Conservation (phyloP, 495 filamentous ascomycete genomes). For the Penicillium bovifimosum region DNA sequence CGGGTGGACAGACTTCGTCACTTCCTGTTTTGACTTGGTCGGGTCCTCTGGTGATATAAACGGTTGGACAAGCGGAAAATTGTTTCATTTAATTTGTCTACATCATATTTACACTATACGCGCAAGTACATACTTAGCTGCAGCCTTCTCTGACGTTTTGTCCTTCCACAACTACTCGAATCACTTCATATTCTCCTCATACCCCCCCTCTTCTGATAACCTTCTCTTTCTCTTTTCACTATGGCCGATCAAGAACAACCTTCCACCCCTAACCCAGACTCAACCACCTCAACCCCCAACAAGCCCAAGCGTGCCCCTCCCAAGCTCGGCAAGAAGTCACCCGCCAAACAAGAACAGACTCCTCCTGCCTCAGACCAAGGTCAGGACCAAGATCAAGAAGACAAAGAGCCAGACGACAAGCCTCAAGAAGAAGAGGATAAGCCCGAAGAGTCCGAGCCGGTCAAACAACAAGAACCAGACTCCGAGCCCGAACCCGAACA, state of each 20-base stretch:
- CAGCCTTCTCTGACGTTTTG: constrained; percentile 15
- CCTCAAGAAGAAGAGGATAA: constrained; percentile 9
- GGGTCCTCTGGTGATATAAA: constrained; percentile 19
- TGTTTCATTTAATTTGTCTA: constrained; percentile 5
- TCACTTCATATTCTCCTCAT: constrained; percentile 26
- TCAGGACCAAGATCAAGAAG: constrained; percentile 18
- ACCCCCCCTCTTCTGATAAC: background rate
- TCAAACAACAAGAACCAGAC: constrained; percentile 17
- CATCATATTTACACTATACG: constrained; percentile 19
- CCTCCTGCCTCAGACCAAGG: constrained; percentile 26
- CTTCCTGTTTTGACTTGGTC: constrained; percentile 8
- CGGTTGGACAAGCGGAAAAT: constrained; percentile 11
- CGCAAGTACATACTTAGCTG: constrained; percentile 12
- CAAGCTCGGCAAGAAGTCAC: constrained; percentile 32
- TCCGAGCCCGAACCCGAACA: constrained; percentile 8
- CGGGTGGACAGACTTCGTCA: constrained; percentile 11
- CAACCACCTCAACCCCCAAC: constrained; percentile 18
- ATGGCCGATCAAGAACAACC: constrained; percentile 36
- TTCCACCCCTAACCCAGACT: constrained; percentile 22
- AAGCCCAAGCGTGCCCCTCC: constrained; percentile 29
- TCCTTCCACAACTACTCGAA: constrained; percentile 19
- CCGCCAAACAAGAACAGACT: constrained; percentile 33
- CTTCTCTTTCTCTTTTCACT: constrained; percentile 22
- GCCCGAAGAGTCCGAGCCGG: constrained; percentile 6
- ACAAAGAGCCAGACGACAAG: constrained; percentile 10